phyloP scores from a whole-genome alignment of 78 protist species.

The Pelomyxa schiedti region DNA sequence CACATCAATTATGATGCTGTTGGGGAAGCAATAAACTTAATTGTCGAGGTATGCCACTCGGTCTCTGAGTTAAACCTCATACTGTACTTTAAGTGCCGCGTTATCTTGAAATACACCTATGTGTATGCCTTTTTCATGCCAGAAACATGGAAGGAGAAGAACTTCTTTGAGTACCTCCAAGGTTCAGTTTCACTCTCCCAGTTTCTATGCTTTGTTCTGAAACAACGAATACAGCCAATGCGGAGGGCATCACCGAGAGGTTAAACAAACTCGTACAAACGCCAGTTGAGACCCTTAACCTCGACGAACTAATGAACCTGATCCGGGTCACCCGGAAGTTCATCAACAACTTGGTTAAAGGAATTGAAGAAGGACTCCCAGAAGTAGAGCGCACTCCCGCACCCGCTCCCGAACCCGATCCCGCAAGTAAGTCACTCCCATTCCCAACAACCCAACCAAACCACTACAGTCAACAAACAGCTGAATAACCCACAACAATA shows the following conservation, averaged over 20 bases:
- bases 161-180: conserved; percentile 52
- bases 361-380: conserved; percentile 43
- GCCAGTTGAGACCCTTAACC: conserved; percentile 18
- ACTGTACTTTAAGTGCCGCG: conserved; percentile 23
- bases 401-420: too few relatives aligned
- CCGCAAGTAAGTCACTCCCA: too few relatives aligned
- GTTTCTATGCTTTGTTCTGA: too few relatives aligned
- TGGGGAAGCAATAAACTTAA: neutral
- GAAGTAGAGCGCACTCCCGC: too few relatives aligned
- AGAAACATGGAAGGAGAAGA: conserved; percentile 16
- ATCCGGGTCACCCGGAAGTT: conserved; percentile 35
- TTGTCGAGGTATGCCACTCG: conserved; percentile 33
- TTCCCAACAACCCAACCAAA: too few relatives aligned
- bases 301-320: conserved; percentile 44
- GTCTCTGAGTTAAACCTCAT: conserved; percentile 22
- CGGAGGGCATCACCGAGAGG: conserved; percentile 47
- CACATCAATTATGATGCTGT: neutral
- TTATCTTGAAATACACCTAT: conserved; percentile 44
- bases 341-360: conserved; percentile 27
- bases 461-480: too few relatives aligned
- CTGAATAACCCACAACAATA: too few relatives aligned
- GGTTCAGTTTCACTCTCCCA: too few relatives aligned
- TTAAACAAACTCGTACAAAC: conserved; percentile 27
- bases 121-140: conserved; percentile 40
- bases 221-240: too few relatives aligned